Evolutionary conservation across 768 basidiomycete genomes (phyloP), one percentile per base, ranked within the genome.

Genomic region (Podaxis rugospora): DNA sequence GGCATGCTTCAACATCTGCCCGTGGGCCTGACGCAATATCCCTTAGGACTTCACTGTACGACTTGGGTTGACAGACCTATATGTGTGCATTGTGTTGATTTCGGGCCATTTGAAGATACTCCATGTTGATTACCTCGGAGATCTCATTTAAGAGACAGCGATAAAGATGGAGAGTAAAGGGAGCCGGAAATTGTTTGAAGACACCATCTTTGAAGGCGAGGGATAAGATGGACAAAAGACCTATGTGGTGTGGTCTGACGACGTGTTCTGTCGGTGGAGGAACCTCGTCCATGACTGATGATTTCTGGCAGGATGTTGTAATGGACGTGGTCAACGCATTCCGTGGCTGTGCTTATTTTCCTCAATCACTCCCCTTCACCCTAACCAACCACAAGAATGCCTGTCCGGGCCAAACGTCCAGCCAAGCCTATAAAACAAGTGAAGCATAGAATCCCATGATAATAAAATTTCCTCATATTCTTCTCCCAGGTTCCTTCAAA

Each of bases 171-270:
- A 91, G 74, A 13, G 83, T 69, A 67, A 89, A 92, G 5, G 72
- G 64, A 21, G 81, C 69, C 1, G 89, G 83, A 9, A 90, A 77
- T 25, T 77, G 77, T 58, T 78, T 79, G 46, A 79, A 72, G 25
- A 78, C 77, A 60, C 78, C 77, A 64, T 88, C 85, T 68, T 83
- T 87, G 70, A 86, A 89, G 3, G 82, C 74, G 11, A 88, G 74
- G 61, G 85, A 75, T 37, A 92, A 75, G 25, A 91, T 75, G 36
- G 82, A 81, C 35, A 93, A 76, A 14, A 93, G 75, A 52, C 81
- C 81, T 54, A 93, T 76, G 69, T 94, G 92, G 66, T 93, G 92
- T 1, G 92, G 90, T 57, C 85, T 80, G 28, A 93, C 78, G 59
- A 85, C 78, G 71, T 90, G 87, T 55, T 85, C 82, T 5, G 82